A percentile compares a stretch with the other conserved stretches of the same genome.
These are phyloP conservation scores for Acanthamoeba royreba DNA, from an alignment of 208 protist genomes.

Conservation along the genomic window DNA sequence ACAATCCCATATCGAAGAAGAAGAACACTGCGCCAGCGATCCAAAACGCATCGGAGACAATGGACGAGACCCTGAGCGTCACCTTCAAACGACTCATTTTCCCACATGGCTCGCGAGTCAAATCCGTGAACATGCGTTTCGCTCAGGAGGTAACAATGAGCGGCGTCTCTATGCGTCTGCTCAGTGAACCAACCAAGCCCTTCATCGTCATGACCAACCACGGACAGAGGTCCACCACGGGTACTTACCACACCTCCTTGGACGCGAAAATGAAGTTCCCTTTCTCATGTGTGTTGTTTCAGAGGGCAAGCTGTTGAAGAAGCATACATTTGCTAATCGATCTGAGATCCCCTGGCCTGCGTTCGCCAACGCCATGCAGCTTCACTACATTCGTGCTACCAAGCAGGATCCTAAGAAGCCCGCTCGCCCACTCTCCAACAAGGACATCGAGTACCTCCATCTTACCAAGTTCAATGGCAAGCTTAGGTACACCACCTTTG, in stretches of 20 bases:
- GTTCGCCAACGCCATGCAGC: slow-evolving; percentile 42
- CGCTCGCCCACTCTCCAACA: slow-evolving; percentile 1
- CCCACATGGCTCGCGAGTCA: slow-evolving; percentile 26
- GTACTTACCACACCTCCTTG: neutral
- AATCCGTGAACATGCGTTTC: slow-evolving; percentile 40
- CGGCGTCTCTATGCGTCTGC: neutral
- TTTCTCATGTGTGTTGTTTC: too few species aligned
- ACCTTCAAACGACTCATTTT: slow-evolving; percentile 40
- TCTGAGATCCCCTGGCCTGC: slow-evolving; percentile 29
- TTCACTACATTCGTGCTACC: slow-evolving; percentile 29
- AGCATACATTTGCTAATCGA: neutral
- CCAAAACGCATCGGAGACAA: neutral
- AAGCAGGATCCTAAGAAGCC: slow-evolving; percentile 43
- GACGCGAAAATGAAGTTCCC: too few species aligned
- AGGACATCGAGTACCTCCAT: slow-evolving; percentile 43
- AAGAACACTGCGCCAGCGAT: slow-evolving; percentile 7
- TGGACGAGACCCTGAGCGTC: neutral
- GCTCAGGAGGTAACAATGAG: neutral
- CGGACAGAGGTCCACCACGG: slow-evolving; percentile 8
- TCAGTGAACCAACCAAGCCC: slow-evolving; percentile 21
- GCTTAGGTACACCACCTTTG: neutral
- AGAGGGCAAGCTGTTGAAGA: slow-evolving; percentile 36
- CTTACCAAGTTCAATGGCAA: slow-evolving; percentile 26
- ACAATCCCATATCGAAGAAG: slow-evolving; percentile 10
- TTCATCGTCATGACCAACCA: slow-evolving; percentile 46